Evolutionary conservation across 768 basidiomycete genomes (phyloP), one percentile per base, ranked within the genome.

Genomic region (Termitomyces titanicus): DNA sequence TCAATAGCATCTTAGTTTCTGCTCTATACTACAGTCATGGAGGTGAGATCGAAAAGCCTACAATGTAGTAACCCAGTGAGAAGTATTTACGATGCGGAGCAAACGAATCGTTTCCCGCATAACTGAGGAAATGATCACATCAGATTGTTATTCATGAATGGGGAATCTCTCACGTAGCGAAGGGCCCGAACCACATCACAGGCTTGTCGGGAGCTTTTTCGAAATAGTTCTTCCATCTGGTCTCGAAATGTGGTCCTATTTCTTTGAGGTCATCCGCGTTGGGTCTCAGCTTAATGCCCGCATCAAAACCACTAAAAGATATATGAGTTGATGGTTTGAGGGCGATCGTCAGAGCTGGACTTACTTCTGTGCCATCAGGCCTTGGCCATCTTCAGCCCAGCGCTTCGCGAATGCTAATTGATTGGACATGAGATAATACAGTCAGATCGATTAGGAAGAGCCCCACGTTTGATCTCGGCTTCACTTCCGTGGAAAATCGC

Each of bases 201-300:
- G 83, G 76, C 61, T 85, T 86, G 62, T 86, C 86, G 0, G 80
- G 80, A 2, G 71, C 73, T n/a, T 71, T 66, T 24, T 67, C 77
- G 40, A 80, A 86, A 64, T 78, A 80, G 5, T 67, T 63, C 15
- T 75, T 67, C 85, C 84, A 85, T 38, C 74, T 67, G 22, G 69
- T 42, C 24, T 72, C 65, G 60, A 86, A 86, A 8, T 64, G 71
- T 2, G 79, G 73, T 12, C 78, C 78, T 40, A 86, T 66, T 18
- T 71, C 71, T 49, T 75, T 70, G 25, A 84, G 69, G 37, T 86
- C 85, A 2, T 72, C 69, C 5, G 60, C 61, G 17, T 65, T 75
- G 4, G 85, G 84, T 24, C 85, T 74, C 11, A 84, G 61, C 61
- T 83, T 85, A 59, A 82, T 72, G 3, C 80, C 83, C 24, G 76